phyloP scores from a whole-genome alignment of 306 rosid genomes.

The Cicer pinnatifidum region DNA sequence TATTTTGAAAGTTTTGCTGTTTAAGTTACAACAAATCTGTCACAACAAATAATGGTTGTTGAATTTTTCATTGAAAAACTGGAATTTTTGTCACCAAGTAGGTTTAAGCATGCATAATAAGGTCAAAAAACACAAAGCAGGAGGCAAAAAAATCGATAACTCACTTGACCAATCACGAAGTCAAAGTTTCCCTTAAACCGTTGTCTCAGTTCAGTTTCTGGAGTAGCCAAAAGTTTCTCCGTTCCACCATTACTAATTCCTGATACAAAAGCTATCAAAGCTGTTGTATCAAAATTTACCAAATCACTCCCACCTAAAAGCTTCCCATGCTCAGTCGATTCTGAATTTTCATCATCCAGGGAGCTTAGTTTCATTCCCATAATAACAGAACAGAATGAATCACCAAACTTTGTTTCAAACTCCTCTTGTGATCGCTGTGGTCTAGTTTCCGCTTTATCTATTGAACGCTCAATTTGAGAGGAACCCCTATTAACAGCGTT shows the following conservation, averaged over 20 bases:
- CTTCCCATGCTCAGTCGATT: conserved; percentile 20
- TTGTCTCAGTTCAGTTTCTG: conserved; percentile 73
- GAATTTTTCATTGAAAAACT: conserved; percentile 12
- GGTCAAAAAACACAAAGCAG: conserved; percentile 3
- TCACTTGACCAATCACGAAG: conserved; percentile 85
- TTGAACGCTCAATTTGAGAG: conserved; percentile 38
- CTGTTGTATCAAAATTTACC: conserved; percentile 86
- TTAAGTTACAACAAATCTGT: neutral
- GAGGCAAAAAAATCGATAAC: conserved; percentile 42
- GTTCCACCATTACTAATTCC: conserved; percentile 84
- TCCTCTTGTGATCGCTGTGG: conserved; percentile 35
- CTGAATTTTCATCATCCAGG: conserved; percentile 34
- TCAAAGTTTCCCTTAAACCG: conserved; percentile 84
- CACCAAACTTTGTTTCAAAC: conserved; percentile 43
- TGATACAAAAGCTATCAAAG: conserved; percentile 85
- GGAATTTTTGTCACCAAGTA: conserved; percentile 5
- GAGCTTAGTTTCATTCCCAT: conserved; percentile 53
- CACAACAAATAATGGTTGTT: conserved; percentile 28
- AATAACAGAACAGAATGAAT: conserved; percentile 54
- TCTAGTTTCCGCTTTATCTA: conserved; percentile 41
- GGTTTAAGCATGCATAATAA: conserved; percentile 34
- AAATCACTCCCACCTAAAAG: conserved; percentile 51
- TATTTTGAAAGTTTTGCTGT: conserved; percentile 20
- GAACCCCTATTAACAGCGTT: neutral
- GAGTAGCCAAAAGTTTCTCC: conserved; percentile 70